Evolutionary conservation across 441 rosid genomes (phyloP).

Genomic region (Populus hybrid): DNA sequence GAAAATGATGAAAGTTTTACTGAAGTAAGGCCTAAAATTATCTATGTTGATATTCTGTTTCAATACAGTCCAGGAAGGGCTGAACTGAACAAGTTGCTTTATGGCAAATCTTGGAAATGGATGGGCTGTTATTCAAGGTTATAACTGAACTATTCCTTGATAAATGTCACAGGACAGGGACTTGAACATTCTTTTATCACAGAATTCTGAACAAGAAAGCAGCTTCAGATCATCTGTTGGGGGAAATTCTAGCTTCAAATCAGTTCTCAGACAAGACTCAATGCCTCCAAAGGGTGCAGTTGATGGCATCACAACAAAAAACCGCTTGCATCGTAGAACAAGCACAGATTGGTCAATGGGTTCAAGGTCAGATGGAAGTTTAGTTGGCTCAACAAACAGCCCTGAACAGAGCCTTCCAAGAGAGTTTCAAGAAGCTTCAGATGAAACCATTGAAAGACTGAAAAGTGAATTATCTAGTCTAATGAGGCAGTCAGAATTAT

Average conservation of each 20-base stretch:
- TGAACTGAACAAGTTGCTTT: neutral
- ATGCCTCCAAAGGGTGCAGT: conserved; percentile 34
- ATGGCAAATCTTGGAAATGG: neutral
- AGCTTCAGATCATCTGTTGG: conserved; percentile 13
- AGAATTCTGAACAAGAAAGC: conserved; percentile 26
- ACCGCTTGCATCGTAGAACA: conserved; percentile 48
- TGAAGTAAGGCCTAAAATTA: conserved; percentile 40
- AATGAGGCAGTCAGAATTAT: conserved; percentile 66
- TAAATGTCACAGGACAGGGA: conserved; percentile 39
- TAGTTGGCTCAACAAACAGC: conserved; percentile 68
- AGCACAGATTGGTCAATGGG: conserved; percentile 86
- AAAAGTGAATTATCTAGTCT: conserved; percentile 54
- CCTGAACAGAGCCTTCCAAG: conserved; percentile 57
- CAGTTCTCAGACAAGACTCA: conserved; percentile 47
- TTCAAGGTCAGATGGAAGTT: conserved; percentile 71
- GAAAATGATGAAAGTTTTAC: conserved; percentile 42
- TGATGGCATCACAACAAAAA: conserved; percentile 25
- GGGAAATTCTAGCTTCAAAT: conserved; percentile 15
- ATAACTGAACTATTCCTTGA: conserved; percentile 13
- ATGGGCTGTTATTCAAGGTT: conserved; percentile 10
- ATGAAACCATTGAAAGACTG: conserved; percentile 59
- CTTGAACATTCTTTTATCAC: conserved; percentile 23
- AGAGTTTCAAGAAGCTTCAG: conserved; percentile 49
- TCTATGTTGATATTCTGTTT: conserved; percentile 3
- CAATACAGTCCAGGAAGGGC: neutral